Conservation (phyloP, 2,329 filamentous ascomycete genomes). For the Nakataea oryzae region DNA sequence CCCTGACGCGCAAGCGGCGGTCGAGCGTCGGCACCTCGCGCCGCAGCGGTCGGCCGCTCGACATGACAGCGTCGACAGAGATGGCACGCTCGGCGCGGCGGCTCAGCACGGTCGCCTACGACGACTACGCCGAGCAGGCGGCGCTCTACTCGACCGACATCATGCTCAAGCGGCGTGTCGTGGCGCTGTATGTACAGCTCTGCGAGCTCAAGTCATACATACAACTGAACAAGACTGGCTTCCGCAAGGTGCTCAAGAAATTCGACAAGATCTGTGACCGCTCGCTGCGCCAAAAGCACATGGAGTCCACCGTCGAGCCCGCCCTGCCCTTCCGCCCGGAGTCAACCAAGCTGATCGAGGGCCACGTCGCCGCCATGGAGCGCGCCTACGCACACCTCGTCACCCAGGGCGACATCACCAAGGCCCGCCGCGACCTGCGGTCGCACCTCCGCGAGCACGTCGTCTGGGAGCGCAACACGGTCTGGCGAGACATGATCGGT, state of each 20-base stretch:
- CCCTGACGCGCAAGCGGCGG: constrained; percentile 33
- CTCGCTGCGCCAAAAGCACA: constrained; percentile 66
- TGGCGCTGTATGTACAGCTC: constrained; percentile 79
- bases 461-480: constrained; percentile 97
- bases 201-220: constrained; percentile 95
- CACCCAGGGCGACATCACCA: constrained; percentile 65
- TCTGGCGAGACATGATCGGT: constrained; percentile 98
- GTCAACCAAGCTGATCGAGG: constrained; percentile 61
- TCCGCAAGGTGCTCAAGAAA: constrained; percentile 94
- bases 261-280: constrained; percentile 93
- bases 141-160: constrained; percentile 59
- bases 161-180: constrained; percentile 84
- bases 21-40: constrained; percentile 17
- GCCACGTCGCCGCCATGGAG: constrained; percentile 66
- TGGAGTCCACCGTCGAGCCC: constrained; percentile 61
- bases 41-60: constrained; percentile 25
- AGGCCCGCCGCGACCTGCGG: constrained; percentile 76
- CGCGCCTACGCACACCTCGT: constrained; percentile 70
- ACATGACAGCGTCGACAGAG: constrained; percentile 54
- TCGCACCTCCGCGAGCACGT: constrained; percentile 92
- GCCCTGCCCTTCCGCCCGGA: constrained; percentile 72
- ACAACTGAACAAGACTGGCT: constrained; percentile 93
- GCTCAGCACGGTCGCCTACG: constrained; percentile 53
- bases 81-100: constrained; percentile 45
- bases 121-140: constrained; percentile 70